Evolutionary conservation across 2,329 filamentous ascomycete genomes (phyloP), one percentile per base, ranked within the genome.

Genomic region (Ilyonectria sp.): DNA sequence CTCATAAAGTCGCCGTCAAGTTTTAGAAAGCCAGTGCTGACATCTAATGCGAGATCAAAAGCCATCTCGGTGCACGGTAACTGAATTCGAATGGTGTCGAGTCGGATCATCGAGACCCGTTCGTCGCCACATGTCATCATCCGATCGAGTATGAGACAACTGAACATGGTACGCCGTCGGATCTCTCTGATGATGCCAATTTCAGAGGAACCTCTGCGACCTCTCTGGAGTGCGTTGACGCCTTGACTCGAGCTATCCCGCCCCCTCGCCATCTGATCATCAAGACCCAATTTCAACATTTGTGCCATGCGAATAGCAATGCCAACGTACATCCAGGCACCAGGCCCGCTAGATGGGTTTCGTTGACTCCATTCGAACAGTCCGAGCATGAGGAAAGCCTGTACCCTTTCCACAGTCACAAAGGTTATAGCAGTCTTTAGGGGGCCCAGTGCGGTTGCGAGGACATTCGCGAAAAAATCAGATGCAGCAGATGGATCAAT

Each of bases 291-390:
- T 4, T 86, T 87, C 64, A 92, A 83, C 2, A 86, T 86, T 65
- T 91, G 89, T 2, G 91, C 90, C 80, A 90, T 87, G 35, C 89
- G 85, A 52, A 91, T 88, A 5, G 91, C 91, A 8, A 90, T 81
- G 13, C 90, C 90, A 33, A 93, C 84, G 67, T 89, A 89, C 76
- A 91, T 86, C 88, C 91, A 94, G 15, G 91, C 90, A 46, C 86
- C 87, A 21, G 87, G 79, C 1, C 90, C 91, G 69, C 82, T 84
- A 1, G 81, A 80, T 5, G 81, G 80, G 6, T 86, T 82, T 9
- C 86, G 86, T 76, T 91, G 90, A 11, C 89, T 90, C 91, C 91
- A 93, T 69, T 93, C 91, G 68, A 93, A 92, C 11, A 93, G 82
- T 1, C 88, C 90, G 8, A 94, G 83, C 91, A 94, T 93, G 10